Evolutionary conservation across 2,329 filamentous ascomycete genomes (phyloP).

Genomic region (Exophiala viscosa): DNA sequence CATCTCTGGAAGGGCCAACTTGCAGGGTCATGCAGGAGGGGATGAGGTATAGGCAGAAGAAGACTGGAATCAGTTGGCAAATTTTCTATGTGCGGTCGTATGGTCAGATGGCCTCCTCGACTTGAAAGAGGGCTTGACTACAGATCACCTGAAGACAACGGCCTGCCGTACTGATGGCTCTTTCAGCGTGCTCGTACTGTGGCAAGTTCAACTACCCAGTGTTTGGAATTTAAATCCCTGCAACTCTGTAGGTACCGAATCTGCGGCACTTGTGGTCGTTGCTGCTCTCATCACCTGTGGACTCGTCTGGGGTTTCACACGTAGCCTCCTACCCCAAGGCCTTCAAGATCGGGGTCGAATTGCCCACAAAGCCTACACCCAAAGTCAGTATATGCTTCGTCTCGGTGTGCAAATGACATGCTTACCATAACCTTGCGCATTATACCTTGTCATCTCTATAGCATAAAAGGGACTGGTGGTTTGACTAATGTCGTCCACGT

Average conservation of each 20-base stretch:
- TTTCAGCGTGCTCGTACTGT: not conserved
- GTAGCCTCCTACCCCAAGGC: slow-evolving; percentile 7
- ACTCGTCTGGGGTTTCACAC: no score
- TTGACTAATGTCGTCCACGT: slow-evolving; percentile 53
- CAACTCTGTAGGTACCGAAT: no score
- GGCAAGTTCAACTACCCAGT: not conserved
- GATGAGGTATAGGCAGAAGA: not conserved
- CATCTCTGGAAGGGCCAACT: no score
- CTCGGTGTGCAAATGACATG: not conserved
- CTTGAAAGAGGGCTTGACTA: slow-evolving; percentile 7
- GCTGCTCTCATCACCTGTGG: no score
- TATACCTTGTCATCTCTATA: slow-evolving; percentile 12
- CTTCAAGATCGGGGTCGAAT: slow-evolving; percentile 12
- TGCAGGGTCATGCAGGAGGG: no score
- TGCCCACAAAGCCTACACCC: slow-evolving; percentile 11
- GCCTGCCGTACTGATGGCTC: not conserved
- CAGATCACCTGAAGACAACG: not conserved
- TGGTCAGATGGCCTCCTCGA: slow-evolving; percentile 19
- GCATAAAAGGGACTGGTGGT: slow-evolving; percentile 38
- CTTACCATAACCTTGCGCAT: slow-evolving; percentile 14
- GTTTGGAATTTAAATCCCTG: not conserved
- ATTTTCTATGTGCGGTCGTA: slow-evolving; percentile 16
- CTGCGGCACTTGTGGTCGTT: no score
- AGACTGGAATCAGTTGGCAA: slow-evolving; percentile 19
- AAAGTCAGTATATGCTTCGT: not conserved